Evolutionary conservation across 1,139 yeast genomes (phyloP), one percentile per base, ranked within the genome.

Genomic region (Eremothecium gossypii): DNA sequence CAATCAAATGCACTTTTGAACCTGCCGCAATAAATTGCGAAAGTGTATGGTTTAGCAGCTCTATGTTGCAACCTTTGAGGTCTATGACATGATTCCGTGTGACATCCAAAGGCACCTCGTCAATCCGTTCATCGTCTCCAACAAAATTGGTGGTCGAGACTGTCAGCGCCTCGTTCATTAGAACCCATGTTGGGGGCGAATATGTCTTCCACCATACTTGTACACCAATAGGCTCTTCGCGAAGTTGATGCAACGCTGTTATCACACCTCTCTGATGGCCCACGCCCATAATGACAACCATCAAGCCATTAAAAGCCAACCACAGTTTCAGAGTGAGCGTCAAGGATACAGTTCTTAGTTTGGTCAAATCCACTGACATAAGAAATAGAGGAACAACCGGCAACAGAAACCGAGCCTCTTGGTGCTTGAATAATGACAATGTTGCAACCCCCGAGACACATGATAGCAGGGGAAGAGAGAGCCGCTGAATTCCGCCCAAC

Each of bases 121-220:
- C 53, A 10, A 56, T 31, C n/a, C 38, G 41, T 17, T 50, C 57
- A 7, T 44, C 50, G 8, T 42, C 46, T 8, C 49, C 29, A 3
- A 41, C 41, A 34, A 63, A 51, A 34, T 52, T 58, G 7, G 58
- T 53, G 20, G 63, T 58, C 8, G 62, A 58, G 14, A 47, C 54
- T 0, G 52, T 50, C 12, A 63, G 39, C 4, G 53, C 43, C 1
- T 46, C 33, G 40, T 67, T 68, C 2, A 82, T 84, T 38, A 85
- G 64, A 44, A 89, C 58, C 95, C 96, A 89, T 2, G 85, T 73
- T 0, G 98, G 97, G 0, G 97, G 97, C 1, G 87, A 74, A 55
- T 89, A 91, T 0, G 96, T 86, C 58, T 89, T 79, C 96, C 97
- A 91, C 91, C 95, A 91, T 2, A 86, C 56, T 32, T 79, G 76